Evolutionary conservation across 345 rosid genomes (phyloP), one percentile per base, ranked within the genome.

Genomic region (Pelargonium nanum): DNA sequence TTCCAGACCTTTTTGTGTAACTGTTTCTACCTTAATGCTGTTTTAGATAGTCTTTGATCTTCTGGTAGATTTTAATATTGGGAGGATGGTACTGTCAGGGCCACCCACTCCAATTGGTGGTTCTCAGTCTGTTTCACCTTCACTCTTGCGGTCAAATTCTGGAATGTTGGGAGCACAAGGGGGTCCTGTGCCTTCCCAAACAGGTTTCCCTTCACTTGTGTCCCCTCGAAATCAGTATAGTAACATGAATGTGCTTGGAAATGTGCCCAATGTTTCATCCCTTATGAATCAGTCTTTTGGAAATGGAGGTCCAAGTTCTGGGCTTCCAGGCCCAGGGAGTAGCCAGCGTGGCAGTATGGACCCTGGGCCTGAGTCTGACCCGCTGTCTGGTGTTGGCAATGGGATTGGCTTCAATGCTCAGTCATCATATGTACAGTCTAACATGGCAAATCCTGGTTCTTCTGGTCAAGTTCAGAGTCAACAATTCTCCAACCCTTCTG

Each of bases 281-380:
- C 78, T 86, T n/a, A 83, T 85, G 19, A 85, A 80, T 65, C 97
- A 94, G 75, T 81, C 99, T 24, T 83, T 81, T 77, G 97, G 84
- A 58, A 90, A 88, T 80, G 88, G 88, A 44, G 82, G 72, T 58
- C 78, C 81, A 8, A 85, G 67, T 62, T 66, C 86, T 0, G 78
- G 73, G 63, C 70, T 81, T 56, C 67, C 87, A 63, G 83, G 83
- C 59, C 70, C 79, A 0, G 82, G 80, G 32, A 78, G 73, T 61
- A 77, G 68, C 62, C 89, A 80, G 70, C 79, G 74, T 20, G 84
- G 83, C 53, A 78, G 68, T 28, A 78, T 85, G 26, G 96, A 85
- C 67, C 30, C 78, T 13, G 95, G 93, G 59, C 91, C 89, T 55
- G 97, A 90, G 68, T 70, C 89, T 0, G 92, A 88, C 73, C 80